Evolutionary conservation across 306 rosid species (phyloP), one percentile per base, ranked within the genome.

Genomic region (Betula pendula): DNA sequence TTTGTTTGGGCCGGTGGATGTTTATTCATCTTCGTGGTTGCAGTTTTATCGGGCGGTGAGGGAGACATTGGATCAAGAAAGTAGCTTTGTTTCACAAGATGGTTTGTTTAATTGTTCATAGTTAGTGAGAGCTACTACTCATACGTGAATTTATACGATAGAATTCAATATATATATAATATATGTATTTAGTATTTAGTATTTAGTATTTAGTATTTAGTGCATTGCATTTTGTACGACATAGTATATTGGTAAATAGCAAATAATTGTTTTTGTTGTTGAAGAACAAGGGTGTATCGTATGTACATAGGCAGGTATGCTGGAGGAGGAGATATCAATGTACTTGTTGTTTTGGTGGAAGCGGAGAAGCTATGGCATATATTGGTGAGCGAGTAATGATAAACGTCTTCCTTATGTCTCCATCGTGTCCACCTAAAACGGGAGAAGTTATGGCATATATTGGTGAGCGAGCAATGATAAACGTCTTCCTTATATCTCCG

Each of bases 1-100:
- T 84, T 77, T 90, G 75, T 94, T 92, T 91, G 92, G 88, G 63
- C 82, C 89, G 19, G 82, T 63, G 5, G 93, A 92, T 74, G 50
- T 77, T 1, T 79, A 90, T 85, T 75, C 89, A 49, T 92, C 93
- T 81, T 89, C 96, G 8, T 94, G 98, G 98, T 68, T 92, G 73
- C 86, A 83, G 74, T 82, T 94, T 71, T 94, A 94, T 70, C 84
- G 72, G 62, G 92, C 93, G 27, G 97, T 94, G 31, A 86, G 83
- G 81, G 85, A 81, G 40, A 90, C 92, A 16, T 76, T 94, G 84
- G 80, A 87, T 79, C 82, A 75, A 80, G 91, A 92, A 81, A 77
- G 80, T 25, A 52, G 70, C 81, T 86, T 85, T 79, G 81, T 91
- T 74, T 83, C 85, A 63, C 94, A 87, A 80, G 92, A 91, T 74